phyloP scores from a whole-genome alignment of 176 grass and related monocot species.

The Guadua angustifolia region DNA sequence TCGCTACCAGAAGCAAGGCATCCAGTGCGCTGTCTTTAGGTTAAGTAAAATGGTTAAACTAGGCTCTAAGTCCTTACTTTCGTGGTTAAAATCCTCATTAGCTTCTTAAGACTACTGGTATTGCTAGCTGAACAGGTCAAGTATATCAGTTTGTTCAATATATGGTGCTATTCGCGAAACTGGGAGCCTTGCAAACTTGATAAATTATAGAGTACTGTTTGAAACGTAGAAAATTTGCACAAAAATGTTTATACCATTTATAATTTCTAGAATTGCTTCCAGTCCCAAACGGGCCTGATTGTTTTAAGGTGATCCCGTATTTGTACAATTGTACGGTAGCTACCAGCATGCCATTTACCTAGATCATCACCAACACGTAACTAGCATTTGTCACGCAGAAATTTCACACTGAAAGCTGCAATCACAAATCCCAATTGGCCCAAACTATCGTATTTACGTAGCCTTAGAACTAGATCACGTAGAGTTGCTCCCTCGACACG shows the following conservation, averaged over 20 bases:
- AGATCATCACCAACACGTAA: not conserved
- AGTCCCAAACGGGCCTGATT: not conserved
- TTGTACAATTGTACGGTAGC: no score
- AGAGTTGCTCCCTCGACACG: no score
- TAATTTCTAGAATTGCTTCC: not conserved
- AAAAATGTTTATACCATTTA: no score
- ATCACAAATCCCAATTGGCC: no score
- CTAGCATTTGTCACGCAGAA: not conserved
- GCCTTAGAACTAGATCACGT: no score
- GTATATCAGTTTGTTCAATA: not conserved
- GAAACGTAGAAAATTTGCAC: no score
- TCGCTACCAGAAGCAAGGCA: slow-evolving; percentile 42
- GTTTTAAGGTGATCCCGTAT: no score
- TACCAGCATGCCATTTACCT: not conserved
- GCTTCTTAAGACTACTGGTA: not conserved
- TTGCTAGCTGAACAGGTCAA: not conserved
- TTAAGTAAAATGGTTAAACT: not conserved
- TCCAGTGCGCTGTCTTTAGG: not conserved
- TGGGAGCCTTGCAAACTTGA: no score
- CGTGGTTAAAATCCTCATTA: not conserved
- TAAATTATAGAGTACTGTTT: no score
- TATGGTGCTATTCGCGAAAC: no score
- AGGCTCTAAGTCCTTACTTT: not conserved
- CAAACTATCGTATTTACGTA: no score
- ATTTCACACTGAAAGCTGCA: not conserved